Conservation (phyloP, 257 asterid genomes). For the Jasminum sambac region DNA sequence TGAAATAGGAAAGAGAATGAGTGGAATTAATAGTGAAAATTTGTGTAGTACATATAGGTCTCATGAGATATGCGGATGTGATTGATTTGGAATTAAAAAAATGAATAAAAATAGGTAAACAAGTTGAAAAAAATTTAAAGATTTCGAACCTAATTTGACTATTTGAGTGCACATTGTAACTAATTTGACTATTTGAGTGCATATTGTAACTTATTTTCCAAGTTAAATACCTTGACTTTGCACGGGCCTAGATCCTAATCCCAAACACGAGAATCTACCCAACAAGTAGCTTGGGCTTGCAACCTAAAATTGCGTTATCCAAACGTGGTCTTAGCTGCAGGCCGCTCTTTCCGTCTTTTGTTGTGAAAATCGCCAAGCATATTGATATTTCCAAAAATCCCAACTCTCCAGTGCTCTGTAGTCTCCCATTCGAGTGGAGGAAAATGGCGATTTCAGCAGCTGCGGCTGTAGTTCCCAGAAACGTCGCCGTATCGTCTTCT, state of each 20-base stretch:
- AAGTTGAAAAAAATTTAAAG: too few relatives aligned
- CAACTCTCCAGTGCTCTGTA: not conserved
- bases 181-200: too few relatives aligned
- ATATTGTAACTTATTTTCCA: not conserved
- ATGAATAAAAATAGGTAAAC: too few relatives aligned
- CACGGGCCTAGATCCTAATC: not conserved
- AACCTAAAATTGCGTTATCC: not conserved
- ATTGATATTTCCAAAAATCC: not conserved
- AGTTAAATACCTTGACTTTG: too few relatives aligned
- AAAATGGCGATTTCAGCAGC: conserved; percentile 69
- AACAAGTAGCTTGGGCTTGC: not conserved
- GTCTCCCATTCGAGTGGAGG: not conserved
- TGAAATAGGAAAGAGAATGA: too few relatives aligned
- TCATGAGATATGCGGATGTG: too few relatives aligned
- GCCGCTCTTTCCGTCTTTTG: not conserved
- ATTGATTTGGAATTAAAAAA: too few relatives aligned
- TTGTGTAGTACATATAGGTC: too few relatives aligned
- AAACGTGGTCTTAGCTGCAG: not conserved
- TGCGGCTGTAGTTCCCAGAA: conserved; percentile 33
- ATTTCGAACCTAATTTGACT: too few relatives aligned
- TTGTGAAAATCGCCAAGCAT: not conserved
- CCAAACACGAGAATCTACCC: not conserved
- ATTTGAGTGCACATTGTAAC: too few relatives aligned
- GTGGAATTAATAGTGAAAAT: too few relatives aligned
- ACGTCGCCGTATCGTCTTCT: conserved; percentile 32